These are phyloP conservation scores for Solanum clarkiae DNA, from an alignment of 257 asterid species.

Conservation along the genomic window DNA sequence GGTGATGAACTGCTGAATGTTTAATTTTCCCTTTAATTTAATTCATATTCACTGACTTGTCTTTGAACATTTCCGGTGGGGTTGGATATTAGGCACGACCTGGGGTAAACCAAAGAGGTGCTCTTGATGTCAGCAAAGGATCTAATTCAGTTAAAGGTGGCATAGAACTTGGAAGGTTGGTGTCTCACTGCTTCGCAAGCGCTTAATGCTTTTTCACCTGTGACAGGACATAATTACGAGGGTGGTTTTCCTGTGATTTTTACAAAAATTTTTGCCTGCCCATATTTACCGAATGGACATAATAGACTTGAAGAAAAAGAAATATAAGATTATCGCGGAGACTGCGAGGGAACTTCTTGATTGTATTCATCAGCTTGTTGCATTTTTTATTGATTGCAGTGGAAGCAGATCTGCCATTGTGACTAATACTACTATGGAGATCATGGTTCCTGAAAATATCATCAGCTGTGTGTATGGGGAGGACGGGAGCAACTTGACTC, in stretches of 20 bases:
- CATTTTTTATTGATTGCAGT: conserved; percentile 14
- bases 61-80: not conserved
- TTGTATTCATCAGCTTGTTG: not conserved
- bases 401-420: conserved; percentile 38
- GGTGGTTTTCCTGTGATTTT: not conserved
- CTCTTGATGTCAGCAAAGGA: conserved; percentile 19
- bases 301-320: not conserved
- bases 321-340: not conserved
- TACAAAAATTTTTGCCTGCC: not conserved
- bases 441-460: conserved; percentile 38
- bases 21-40: not conserved
- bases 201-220: not conserved
- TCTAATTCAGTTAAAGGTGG: conserved; percentile 32
- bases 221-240: not conserved
- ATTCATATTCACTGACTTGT: not conserved
- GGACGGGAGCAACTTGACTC: conserved; percentile 47
- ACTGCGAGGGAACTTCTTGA: not conserved
- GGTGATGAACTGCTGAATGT: conserved; percentile 30
- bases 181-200: not conserved
- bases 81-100: conserved; percentile 20
- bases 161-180: conserved; percentile 49
- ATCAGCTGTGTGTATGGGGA: conserved; percentile 49
- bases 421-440: conserved; percentile 52
- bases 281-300: not conserved
- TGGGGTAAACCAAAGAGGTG: conserved; percentile 21